These are phyloP conservation scores for Annulohypoxylon nitens DNA, from an alignment of 495 filamentous ascomycete genomes.

Conservation along the genomic window DNA sequence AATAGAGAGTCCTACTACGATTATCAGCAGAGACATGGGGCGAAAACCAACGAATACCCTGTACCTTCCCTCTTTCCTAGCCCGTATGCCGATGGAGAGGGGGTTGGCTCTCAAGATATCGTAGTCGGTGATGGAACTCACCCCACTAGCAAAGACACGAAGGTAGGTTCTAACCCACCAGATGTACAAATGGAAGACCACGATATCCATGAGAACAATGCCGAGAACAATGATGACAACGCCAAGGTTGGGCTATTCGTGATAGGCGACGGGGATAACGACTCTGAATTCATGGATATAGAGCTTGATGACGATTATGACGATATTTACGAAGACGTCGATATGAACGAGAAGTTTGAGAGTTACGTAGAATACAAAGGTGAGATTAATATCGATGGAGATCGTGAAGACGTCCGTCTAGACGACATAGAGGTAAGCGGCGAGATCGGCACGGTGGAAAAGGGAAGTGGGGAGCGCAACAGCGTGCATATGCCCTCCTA, in stretches of 20 bases:
- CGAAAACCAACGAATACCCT: neutral
- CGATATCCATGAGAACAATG: neutral
- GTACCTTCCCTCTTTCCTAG: neutral
- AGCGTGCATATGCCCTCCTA: neutral
- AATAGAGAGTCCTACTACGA: conserved; percentile 10
- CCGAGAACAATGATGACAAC: neutral
- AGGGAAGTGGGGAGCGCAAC: neutral
- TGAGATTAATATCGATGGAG: neutral
- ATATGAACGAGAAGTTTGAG: neutral
- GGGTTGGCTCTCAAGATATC: neutral
- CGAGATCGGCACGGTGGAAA: neutral
- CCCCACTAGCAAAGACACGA: neutral
- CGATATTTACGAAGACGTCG: neutral
- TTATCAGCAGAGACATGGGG: conserved; percentile 10
- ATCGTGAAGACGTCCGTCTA: neutral
- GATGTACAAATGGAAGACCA: neutral
- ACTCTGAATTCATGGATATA: neutral
- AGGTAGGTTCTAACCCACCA: neutral
- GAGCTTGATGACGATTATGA: neutral
- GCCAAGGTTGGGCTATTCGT: neutral
- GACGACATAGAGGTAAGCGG: neutral
- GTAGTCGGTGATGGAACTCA: neutral
- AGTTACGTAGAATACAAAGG: neutral
- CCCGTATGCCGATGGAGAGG: neutral
- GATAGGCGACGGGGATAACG: neutral